Conservation (phyloP, 2,329 filamentous ascomycete species). For the Mycogone perniciosa region DNA sequence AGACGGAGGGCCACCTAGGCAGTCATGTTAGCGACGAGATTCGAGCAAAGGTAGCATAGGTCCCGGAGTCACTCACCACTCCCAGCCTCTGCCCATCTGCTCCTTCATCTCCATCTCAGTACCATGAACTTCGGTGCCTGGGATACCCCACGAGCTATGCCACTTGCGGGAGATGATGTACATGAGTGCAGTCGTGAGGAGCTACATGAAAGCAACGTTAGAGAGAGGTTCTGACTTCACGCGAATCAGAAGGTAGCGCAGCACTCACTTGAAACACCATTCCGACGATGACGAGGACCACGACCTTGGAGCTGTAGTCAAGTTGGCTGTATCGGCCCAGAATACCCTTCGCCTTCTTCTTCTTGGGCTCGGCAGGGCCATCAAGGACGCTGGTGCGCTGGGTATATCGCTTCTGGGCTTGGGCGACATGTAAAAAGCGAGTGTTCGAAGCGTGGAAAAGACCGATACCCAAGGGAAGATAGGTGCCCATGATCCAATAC, state of each 20-base stretch:
- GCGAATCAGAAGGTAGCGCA: neutral
- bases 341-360: constrained; percentile 16
- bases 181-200: constrained; percentile 51
- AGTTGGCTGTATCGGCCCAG: constrained; percentile 27
- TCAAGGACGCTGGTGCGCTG: constrained; percentile 1
- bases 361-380: constrained; percentile 11
- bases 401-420: constrained; percentile 36
- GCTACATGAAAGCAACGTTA: constrained; percentile 30
- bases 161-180: constrained; percentile 58
- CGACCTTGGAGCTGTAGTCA: constrained; percentile 38
- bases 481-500: constrained; percentile 61
- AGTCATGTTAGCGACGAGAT: neutral
- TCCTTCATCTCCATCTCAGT: constrained; percentile 44
- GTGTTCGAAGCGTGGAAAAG: constrained; percentile 59
- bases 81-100: constrained; percentile 47
- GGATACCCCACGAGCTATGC: constrained; percentile 52
- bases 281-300: constrained; percentile 45
- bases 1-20: constrained; percentile 47
- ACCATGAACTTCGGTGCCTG: constrained; percentile 51
- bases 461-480: constrained; percentile 57
- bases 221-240: neutral
- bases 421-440: constrained; percentile 52
- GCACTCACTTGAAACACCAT: constrained; percentile 48
- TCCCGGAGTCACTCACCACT: constrained; percentile 44
- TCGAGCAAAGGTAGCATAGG: neutral